A percentile compares a stretch with the other conserved stretches of the same genome.
Conservation (phyloP, 2,329 filamentous ascomycete species). For the Neobulgaria alba region DNA sequence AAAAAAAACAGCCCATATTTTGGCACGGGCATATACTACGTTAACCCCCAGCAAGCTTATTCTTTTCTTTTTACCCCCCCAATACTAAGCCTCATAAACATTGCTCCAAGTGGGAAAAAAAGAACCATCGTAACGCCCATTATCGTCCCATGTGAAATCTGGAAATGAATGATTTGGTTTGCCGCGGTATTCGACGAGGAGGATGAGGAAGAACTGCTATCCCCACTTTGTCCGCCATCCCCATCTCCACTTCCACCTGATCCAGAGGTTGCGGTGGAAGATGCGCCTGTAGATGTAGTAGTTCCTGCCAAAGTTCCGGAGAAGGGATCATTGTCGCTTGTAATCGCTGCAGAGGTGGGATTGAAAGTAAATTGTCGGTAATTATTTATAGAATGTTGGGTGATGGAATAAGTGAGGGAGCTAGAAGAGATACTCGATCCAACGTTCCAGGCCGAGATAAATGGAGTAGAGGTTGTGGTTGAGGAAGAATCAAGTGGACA, state of each 20-base stretch:
- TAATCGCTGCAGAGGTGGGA: constrained; percentile 18
- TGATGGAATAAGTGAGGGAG: constrained; percentile 10
- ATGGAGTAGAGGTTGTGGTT: constrained; percentile 16
- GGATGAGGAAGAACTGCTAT: neutral
- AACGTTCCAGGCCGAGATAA: constrained; percentile 24
- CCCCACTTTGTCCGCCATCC: neutral
- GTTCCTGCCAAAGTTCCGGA: constrained; percentile 8
- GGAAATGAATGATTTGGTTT: constrained; percentile 8
- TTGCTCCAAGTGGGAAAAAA: constrained; percentile 51
- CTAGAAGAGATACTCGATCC: constrained; percentile 19
- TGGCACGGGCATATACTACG: too few species aligned
- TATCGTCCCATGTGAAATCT: constrained; percentile 46
- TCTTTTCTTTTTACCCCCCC: too few species aligned
- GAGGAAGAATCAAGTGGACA: constrained; percentile 14
- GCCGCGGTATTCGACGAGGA: neutral
- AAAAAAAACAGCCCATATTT: too few species aligned
- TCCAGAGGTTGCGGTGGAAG: neutral
- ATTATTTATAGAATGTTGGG: constrained; percentile 12
- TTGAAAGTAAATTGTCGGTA: constrained; percentile 18
- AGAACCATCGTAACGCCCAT: constrained; percentile 52
- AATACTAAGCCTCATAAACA: constrained; percentile 47
- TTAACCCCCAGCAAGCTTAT: too few species aligned
- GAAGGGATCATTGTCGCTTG: constrained; percentile 22
- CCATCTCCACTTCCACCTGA: constrained; percentile 1
- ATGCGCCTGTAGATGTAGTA: constrained; percentile 1